These are phyloP conservation scores for Iberis pinnata DNA, from an alignment of 345 rosid species.

Conservation along the genomic window DNA sequence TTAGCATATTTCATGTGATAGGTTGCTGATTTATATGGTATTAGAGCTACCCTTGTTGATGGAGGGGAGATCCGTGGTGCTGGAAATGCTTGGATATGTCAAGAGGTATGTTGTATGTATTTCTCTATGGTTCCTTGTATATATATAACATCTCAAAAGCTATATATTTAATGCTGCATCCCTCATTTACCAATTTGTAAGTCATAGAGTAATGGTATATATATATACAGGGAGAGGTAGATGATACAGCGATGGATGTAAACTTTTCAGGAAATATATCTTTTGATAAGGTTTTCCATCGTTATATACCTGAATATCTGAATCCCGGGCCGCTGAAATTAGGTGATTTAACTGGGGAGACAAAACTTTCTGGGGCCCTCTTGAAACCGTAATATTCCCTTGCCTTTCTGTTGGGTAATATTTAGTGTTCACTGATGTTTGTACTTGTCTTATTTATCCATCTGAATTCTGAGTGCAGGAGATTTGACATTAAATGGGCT, in stretches of 20 bases:
- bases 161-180: slow-evolving; percentile 1
- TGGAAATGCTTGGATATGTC: slow-evolving; percentile 97
- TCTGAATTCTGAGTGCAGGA: slow-evolving; percentile 45
- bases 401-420: slow-evolving; percentile 24
- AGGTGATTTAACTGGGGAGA: slow-evolving; percentile 91
- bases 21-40: slow-evolving; percentile 97
- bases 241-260: slow-evolving; percentile 81
- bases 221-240: slow-evolving; percentile 74
- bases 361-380: slow-evolving; percentile 90
- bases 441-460: slow-evolving; percentile 14
- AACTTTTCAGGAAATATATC: slow-evolving; percentile 84
- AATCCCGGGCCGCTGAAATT: slow-evolving; percentile 57
- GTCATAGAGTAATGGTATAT: slow-evolving; percentile 16
- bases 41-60: slow-evolving; percentile 96
- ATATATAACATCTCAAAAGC: neutral
- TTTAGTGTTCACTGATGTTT: slow-evolving; percentile 12
- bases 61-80: slow-evolving; percentile 99
- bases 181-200: neutral
- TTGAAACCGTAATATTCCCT: slow-evolving; percentile 68
- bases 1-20: slow-evolving; percentile 26
- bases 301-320: slow-evolving; percentile 66
- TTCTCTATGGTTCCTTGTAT: neutral
- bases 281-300: slow-evolving; percentile 66
- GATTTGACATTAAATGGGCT: slow-evolving; percentile 91
- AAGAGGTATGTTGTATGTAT: slow-evolving; percentile 78